Evolutionary conservation across 1,139 yeast species (phyloP).

Genomic region (Taphrina flavorubra): DNA sequence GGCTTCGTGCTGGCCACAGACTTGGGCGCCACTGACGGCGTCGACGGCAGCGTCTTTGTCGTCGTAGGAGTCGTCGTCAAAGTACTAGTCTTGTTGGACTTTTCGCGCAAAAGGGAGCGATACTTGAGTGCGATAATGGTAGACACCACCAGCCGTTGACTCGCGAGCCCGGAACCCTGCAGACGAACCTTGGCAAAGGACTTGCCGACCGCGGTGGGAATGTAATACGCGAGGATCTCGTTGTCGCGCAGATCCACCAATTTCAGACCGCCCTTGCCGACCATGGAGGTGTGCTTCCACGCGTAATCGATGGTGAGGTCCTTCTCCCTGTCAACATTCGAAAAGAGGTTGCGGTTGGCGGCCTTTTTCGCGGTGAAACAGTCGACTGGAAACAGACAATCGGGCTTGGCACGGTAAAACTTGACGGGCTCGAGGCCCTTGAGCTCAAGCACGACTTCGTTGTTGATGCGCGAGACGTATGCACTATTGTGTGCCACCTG

Average conservation of each 20-base stretch:
- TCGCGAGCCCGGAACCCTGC: slow-evolving; percentile 31
- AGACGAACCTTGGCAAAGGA: slow-evolving; percentile 27
- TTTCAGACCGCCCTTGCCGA: slow-evolving; percentile 35
- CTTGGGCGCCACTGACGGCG: background rate
- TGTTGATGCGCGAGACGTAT: background rate
- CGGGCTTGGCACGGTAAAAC: slow-evolving; percentile 32
- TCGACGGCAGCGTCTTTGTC: background rate
- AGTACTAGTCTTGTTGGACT: too few relatives aligned
- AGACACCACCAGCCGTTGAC: slow-evolving; percentile 25
- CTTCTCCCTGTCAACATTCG: background rate
- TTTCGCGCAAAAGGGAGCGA: background rate
- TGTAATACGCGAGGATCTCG: slow-evolving; percentile 34
- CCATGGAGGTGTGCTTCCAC: slow-evolving; percentile 37
- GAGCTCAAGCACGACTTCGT: slow-evolving; percentile 20
- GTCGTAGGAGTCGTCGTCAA: background rate
- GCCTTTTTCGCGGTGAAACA: slow-evolving; percentile 27
- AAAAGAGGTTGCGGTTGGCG: background rate
- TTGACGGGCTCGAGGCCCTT: slow-evolving; percentile 32
- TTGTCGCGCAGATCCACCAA: slow-evolving; percentile 35
- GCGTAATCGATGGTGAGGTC: slow-evolving; percentile 19
- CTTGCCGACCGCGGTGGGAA: slow-evolving; percentile 13
- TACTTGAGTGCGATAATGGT: slow-evolving; percentile 30
- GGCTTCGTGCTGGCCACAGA: slow-evolving; percentile 1
- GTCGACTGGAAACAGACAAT: slow-evolving; percentile 32
- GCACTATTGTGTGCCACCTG: slow-evolving; percentile 3